phyloP scores from a whole-genome alignment of 2,329 filamentous ascomycete species.

The Pseudogymnoascus sp. region DNA sequence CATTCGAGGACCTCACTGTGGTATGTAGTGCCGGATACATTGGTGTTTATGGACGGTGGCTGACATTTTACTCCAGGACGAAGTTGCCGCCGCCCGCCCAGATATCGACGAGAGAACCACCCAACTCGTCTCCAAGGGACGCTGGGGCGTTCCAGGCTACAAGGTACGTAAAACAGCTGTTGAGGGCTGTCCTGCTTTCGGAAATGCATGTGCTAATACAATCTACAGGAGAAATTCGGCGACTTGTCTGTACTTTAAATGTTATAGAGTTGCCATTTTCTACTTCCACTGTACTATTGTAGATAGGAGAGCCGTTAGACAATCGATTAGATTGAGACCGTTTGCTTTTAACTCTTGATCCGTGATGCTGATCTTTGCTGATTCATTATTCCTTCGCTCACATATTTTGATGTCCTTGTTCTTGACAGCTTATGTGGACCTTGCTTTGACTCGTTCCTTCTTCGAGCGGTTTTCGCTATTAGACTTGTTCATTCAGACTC shows the following conservation, averaged over 20 bases:
- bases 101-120: slow-evolving; percentile 96
- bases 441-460: background rate
- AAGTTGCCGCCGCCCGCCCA: slow-evolving; percentile 86
- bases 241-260: slow-evolving; percentile 88
- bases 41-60: slow-evolving; percentile 4
- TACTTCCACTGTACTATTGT: slow-evolving; percentile 62
- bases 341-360: background rate
- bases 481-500: background rate
- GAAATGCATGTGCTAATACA: slow-evolving; percentile 38
- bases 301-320: slow-evolving; percentile 46
- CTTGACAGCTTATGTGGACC: background rate
- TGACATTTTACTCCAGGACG: slow-evolving; percentile 57
- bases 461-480: background rate
- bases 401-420: background rate
- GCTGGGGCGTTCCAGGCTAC: slow-evolving; percentile 98
- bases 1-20: slow-evolving; percentile 95
- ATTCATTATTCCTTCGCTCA: background rate
- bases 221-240: slow-evolving; percentile 88
- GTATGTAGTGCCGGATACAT: slow-evolving; percentile 91
- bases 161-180: slow-evolving; percentile 59
- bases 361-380: background rate
- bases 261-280: slow-evolving; percentile 20
- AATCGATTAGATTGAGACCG: slow-evolving; percentile 7
- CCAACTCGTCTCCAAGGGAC: slow-evolving; percentile 92
- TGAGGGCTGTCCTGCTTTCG: background rate